Conservation (phyloP, 176 grass and related monocot species). For the Pontederia crassipes region DNA sequence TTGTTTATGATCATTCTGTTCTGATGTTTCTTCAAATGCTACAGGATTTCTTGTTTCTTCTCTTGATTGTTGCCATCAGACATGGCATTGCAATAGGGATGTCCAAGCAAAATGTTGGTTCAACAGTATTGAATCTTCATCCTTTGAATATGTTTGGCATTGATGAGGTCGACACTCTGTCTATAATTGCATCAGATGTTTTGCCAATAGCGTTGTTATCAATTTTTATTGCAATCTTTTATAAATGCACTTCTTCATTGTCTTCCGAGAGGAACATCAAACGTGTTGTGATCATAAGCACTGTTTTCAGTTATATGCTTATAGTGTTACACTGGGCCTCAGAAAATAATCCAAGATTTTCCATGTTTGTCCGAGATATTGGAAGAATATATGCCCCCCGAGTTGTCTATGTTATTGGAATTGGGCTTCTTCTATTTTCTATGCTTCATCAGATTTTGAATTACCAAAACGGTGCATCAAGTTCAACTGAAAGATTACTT, state of each 20-base stretch:
- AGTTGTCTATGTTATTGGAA: conserved; percentile 57
- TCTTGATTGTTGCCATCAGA: conserved; percentile 54
- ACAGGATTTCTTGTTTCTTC: conserved; percentile 68
- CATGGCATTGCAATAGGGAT: conserved; percentile 73
- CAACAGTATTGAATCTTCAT: conserved; percentile 44
- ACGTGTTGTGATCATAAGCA: conserved; percentile 36
- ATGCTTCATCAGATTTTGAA: conserved; percentile 30
- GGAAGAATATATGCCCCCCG: conserved; percentile 55
- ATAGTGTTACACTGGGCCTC: conserved; percentile 65
- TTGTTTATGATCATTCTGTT: conserved; percentile 15
- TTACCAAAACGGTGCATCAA: conserved; percentile 19
- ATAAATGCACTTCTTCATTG: conserved; percentile 31
- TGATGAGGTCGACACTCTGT: conserved; percentile 25
- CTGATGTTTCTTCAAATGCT: conserved; percentile 18
- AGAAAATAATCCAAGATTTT: conserved; percentile 33
- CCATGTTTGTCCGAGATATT: conserved; percentile 25
- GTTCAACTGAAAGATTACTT: conserved; percentile 34
- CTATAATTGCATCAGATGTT: conserved; percentile 38
- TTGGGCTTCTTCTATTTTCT: conserved; percentile 50
- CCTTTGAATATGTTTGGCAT: conserved; percentile 27
- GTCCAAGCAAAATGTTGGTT: conserved; percentile 59
- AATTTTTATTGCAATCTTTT: conserved; percentile 38
- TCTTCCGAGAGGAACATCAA: conserved; percentile 36
- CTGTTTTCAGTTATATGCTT: conserved; percentile 50
- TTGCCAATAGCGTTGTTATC: conserved; percentile 45